Evolutionary conservation across 192 early-diverging fungal species (phyloP).

Genomic region (Lobulomyces angularis): DNA sequence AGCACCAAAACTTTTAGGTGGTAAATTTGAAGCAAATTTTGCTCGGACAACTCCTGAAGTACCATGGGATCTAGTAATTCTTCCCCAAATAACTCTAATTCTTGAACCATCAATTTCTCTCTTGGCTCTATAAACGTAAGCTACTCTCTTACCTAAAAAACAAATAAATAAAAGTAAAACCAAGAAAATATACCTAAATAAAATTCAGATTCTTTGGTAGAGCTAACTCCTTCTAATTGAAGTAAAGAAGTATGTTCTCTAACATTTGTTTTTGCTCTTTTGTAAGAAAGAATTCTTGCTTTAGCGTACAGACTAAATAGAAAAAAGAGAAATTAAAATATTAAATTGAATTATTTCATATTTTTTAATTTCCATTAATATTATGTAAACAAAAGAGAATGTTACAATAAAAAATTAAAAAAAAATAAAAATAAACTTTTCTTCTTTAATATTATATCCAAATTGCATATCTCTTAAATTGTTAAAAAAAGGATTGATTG

Average conservation of each 20-base stretch:
- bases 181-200: too few species aligned
- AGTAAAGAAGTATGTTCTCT: conserved; percentile 81
- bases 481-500: too few species aligned
- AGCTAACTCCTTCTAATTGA: conserved; percentile 85
- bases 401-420: too few species aligned
- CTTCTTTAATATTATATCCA: too few species aligned
- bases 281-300: conserved; percentile 90
- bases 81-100: conserved; percentile 97
- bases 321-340: neutral
- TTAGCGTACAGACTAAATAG: conserved; percentile 85
- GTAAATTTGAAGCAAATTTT: conserved; percentile 94
- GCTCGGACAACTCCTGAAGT: conserved; percentile 93
- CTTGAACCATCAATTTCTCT: conserved; percentile 77
- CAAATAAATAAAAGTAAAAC: too few species aligned
- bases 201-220: conserved; percentile 81
- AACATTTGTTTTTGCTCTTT: conserved; percentile 85
- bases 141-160: conserved; percentile 98
- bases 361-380: too few species aligned
- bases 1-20: conserved; percentile 86
- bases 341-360: neutral
- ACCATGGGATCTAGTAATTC: conserved; percentile 88
- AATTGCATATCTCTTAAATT: too few species aligned
- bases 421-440: too few species aligned
- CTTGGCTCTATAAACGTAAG: conserved; percentile 93
- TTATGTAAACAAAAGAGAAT: too few species aligned